These are phyloP conservation scores for Ganoderma resinaceum DNA, from an alignment of 1,284 basidiomycete species.

Conservation along the genomic window DNA sequence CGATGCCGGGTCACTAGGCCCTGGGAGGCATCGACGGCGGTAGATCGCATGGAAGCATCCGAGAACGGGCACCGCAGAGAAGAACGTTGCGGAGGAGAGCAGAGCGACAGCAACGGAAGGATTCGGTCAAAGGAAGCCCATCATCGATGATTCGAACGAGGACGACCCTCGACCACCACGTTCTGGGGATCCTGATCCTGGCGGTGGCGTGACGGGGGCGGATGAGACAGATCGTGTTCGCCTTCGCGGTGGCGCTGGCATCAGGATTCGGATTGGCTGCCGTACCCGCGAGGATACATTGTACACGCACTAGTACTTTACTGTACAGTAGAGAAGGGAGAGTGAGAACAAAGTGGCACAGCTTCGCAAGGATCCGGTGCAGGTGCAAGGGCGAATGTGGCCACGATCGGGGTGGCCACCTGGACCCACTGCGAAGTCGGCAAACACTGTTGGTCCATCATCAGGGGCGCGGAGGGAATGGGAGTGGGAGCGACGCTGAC, in stretches of 20 bases:
- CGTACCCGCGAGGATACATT: slow-evolving; percentile 6
- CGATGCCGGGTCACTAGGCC: neutral
- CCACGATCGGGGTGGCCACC: slow-evolving; percentile 11
- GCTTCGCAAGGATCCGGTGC: slow-evolving; percentile 13
- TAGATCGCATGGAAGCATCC: slow-evolving; percentile 27
- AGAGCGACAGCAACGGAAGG: neutral
- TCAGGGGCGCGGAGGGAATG: neutral
- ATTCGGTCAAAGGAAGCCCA: neutral
- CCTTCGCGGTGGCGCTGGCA: neutral
- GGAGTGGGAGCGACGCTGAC: slow-evolving; percentile 7
- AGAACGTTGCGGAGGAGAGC: neutral
- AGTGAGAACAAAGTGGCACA: slow-evolving; percentile 14
- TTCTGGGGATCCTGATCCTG: neutral
- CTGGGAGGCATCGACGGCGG: slow-evolving; percentile 13
- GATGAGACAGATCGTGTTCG: neutral
- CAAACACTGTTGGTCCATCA: slow-evolving; percentile 23
- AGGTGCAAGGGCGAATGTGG: neutral
- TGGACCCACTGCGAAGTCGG: slow-evolving; percentile 20
- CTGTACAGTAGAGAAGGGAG: neutral
- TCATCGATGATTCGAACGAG: neutral
- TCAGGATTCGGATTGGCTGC: neutral
- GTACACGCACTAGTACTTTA: neutral
- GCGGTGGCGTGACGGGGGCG: neutral
- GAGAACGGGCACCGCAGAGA: neutral
- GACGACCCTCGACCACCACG: neutral